Evolutionary conservation across 2,329 filamentous ascomycete genomes (phyloP), one percentile per base, ranked within the genome.

Genomic region (Fonsecaea pedrosoi): DNA sequence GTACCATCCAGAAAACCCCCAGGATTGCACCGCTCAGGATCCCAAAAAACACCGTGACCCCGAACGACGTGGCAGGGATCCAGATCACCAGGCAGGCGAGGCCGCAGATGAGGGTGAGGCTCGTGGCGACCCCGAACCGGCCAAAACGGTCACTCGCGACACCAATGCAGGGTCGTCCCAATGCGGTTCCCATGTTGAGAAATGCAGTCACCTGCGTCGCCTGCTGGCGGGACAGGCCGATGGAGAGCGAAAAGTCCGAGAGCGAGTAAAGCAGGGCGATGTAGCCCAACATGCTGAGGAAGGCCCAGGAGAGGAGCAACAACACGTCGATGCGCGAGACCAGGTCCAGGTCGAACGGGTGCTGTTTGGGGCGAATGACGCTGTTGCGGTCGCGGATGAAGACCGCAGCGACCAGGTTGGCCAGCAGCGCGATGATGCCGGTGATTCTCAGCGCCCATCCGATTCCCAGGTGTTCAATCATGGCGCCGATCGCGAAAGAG

Each of bases 241-340:
- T 79, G 12, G 76, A 80, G 13, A 76, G 66, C 1, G 79, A 80
- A 70, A 81, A 85, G 68, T 82, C 79, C 0, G 82, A 78, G n/a
- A 85, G 68, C 9, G 78, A 82, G 70, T 78, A 83, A 1, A 84
- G 72, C n/a, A 84, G 68, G 1, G 77, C 75, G 62, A 83, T 80
- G 62, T 84, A 84, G 0, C 82, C 82, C 3, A 84, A 70, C 75
- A 84, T 78, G 64, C 75, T 81, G 21, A 79, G 72, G 61, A 84
- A 82, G 7, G 75, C 78, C 81, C 81, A 83, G 0, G 66, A 15
- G 3, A 75, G 68, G 9, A 74, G 60, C 9, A 73, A 65, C 2
- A 67, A 21, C 3, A 74, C 72, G 4, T 73, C 70, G 1, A 25
- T 38, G 21, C 68, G 67, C 13, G 58, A 55, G 4, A 73, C 50